Base-by-base conservation (phyloP, 306 rosid genomes). In the Rosa persica region DNA sequence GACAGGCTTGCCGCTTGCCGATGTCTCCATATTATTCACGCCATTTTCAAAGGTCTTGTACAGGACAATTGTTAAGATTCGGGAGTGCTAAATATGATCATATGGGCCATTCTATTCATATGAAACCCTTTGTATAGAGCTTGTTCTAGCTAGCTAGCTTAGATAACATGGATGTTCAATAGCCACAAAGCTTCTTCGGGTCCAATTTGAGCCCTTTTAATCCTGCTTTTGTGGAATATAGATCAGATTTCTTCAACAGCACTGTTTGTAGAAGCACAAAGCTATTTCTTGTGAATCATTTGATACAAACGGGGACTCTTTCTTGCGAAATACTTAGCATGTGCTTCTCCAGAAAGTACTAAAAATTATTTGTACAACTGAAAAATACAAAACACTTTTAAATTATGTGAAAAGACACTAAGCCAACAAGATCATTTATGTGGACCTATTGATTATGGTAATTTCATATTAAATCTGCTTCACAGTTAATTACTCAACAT, bases 1-100 rank as follows among this genome's bases (percentile, higher is more conserved):
- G 70, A 65, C 70, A 36, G 25, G 38, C 70, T 34, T 65, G 44
- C 22, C 69, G n/a, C n/a, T n/a, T n/a, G n/a, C n/a, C n/a, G n/a
- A n/a, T n/a, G n/a, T n/a, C n/a, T n/a, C 42, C 69, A 65, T 65
- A 65, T 15, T 65, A 65, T 65, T 34, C 42, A 34, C 42, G 70
- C 70, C 70, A 65, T 19, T 65, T 62, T 65, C 70, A 65, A 36
- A 38, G 4, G 20, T 27, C 17, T 17, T 36, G 70, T 15, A 38
- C 36, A 65, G 30, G 67, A 27, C 4, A 17, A 36, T 36, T 1
- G 16, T 65, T 62, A 30, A 27, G 38, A 62, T 27, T 30, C 38
- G 38, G 6, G 66, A 38, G 38, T 60, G 66, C 36, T 23, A 25
- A 23, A 60, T 60, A 60, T 23, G 66, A 60, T 60, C 16, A 27